phyloP scores from a whole-genome alignment of 768 basidiomycete species.

The Suillus discolor region DNA sequence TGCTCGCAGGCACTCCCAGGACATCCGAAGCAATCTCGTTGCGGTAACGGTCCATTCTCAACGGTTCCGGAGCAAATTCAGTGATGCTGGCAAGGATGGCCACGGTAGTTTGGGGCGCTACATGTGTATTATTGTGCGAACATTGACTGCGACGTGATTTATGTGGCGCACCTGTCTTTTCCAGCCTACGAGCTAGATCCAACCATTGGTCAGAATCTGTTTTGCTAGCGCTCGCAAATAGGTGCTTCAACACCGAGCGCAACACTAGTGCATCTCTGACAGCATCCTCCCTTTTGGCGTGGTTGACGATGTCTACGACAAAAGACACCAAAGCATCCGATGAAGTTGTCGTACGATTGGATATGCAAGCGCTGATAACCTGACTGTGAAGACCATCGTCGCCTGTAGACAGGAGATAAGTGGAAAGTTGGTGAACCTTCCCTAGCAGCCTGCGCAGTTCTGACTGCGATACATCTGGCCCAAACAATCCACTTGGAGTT shows the following conservation, averaged over 20 bases:
- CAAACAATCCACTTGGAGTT: slow-evolving; percentile 51
- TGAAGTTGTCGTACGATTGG: slow-evolving; percentile 21
- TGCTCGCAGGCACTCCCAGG: slow-evolving; percentile 61
- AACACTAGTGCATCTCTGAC: slow-evolving; percentile 63
- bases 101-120: slow-evolving; percentile 73
- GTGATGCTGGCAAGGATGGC: slow-evolving; percentile 66
- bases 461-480: slow-evolving; percentile 33
- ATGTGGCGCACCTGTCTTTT: slow-evolving; percentile 55
- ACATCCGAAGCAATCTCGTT: slow-evolving; percentile 89
- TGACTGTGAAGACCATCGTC: slow-evolving; percentile 52
- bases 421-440: slow-evolving; percentile 53
- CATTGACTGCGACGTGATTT: slow-evolving; percentile 3
- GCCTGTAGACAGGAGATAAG: slow-evolving; percentile 60
- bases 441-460: slow-evolving; percentile 43
- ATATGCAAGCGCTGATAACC: slow-evolving; percentile 40
- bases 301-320: slow-evolving; percentile 34
- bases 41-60: slow-evolving; percentile 75
- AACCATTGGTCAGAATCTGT: slow-evolving; percentile 82
- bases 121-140: neutral
- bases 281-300: slow-evolving; percentile 41
- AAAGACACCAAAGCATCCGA: slow-evolving; percentile 31
- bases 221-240: slow-evolving; percentile 58
- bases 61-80: slow-evolving; percentile 64
- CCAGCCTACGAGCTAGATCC: slow-evolving; percentile 60
- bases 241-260: slow-evolving; percentile 57